Base-by-base conservation (phyloP, 2,329 filamentous ascomycete species). In the Chalara sp. region DNA sequence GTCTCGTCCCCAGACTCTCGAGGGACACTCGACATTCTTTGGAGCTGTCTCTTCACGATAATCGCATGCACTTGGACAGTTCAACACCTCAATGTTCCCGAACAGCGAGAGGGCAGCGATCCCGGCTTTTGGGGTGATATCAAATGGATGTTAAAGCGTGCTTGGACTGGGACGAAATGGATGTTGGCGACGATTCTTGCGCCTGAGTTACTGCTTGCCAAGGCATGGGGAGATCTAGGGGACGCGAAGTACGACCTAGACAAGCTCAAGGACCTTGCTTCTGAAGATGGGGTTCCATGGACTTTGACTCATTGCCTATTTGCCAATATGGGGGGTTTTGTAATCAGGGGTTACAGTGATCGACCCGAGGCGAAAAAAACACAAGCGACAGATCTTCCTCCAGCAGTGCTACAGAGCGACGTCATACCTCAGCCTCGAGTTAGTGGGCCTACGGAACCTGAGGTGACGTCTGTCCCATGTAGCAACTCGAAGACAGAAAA, bases 11-110 rank as follows among this genome's bases (percentile, higher is more conserved):
- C 58, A 3, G 48, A 52, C 6, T 54, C 48, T 7, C 46, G 56
- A 13, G 58, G 58, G 6, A 61, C 54, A 1, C 47, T 61, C 13
- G 50, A 59, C 29, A 58, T 61, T 30, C 11, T 60, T 12, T 61
- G 58, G 55, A 45, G 51, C 30, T 59, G 49, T 44, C 44, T 61
- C 6, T 52, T 56, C 32, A 54, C 56, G 3, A 48, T 60, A 30
- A 28, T 61, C 7, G 47, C 52, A 1, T 61, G 55, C 33, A 58
- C 54, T 5, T 61, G 56, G 57, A 52, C 52, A 6, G 49, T 60
- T 8, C 53, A 58, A 12, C 51, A 59, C 45, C 58, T 58, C 31
- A 61, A 58, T 42, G 46, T 63, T 39, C 60, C 58, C 4, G 42
- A 49, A 11, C 51, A 56, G 40, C 50, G 53, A 28, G 29, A 51